A percentile compares a stretch with the other conserved stretches of the same genome.
phyloP scores from a whole-genome alignment of 2,329 filamentous ascomycete genomes.

The Stagonosporopsis rhizophila region DNA sequence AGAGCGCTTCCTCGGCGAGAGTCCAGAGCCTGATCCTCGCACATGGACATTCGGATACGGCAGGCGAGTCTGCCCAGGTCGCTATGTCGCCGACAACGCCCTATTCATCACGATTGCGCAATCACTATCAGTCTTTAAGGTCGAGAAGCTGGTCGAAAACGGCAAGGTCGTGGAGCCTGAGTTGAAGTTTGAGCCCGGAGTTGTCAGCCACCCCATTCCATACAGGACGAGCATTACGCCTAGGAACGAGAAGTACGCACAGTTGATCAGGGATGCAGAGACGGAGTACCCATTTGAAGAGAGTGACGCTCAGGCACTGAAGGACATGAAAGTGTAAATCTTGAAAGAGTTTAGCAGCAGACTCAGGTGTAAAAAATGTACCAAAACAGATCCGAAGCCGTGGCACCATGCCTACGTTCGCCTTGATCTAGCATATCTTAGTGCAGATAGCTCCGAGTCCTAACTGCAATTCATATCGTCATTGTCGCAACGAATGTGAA shows the following conservation, averaged over 20 bases:
- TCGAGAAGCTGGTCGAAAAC: conserved; percentile 49
- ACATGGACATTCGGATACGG: conserved; percentile 52
- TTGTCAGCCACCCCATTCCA: conserved; percentile 50
- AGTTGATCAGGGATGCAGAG: conserved; percentile 46
- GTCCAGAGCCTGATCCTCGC: conserved; percentile 51
- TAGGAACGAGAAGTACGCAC: conserved; percentile 42
- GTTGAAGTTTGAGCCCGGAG: conserved; percentile 47
- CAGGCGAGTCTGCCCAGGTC: conserved; percentile 54
- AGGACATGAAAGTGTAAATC: conserved; percentile 12
- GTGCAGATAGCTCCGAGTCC: too few relatives aligned
- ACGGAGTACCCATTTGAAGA: conserved; percentile 49
- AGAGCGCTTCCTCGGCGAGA: conserved; percentile 50
- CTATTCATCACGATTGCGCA: conserved; percentile 54
- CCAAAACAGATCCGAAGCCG: background rate
- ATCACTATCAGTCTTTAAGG: conserved; percentile 56
- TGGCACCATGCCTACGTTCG: too few relatives aligned
- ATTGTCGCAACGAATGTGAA: too few relatives aligned
- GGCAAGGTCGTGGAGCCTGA: conserved; percentile 49
- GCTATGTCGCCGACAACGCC: conserved; percentile 51
- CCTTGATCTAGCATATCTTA: too few relatives aligned
- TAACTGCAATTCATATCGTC: too few relatives aligned
- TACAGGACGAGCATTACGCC: conserved; percentile 47
- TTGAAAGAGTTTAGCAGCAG: too few relatives aligned
- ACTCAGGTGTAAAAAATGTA: background rate
- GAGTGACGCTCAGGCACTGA: conserved; percentile 46